Percentiles rank a stretch among this genome's conserved stretches.
Evolutionary conservation across 1,284 basidiomycete genomes (phyloP).

Genomic region (Cystobasidiaceae sp.): DNA sequence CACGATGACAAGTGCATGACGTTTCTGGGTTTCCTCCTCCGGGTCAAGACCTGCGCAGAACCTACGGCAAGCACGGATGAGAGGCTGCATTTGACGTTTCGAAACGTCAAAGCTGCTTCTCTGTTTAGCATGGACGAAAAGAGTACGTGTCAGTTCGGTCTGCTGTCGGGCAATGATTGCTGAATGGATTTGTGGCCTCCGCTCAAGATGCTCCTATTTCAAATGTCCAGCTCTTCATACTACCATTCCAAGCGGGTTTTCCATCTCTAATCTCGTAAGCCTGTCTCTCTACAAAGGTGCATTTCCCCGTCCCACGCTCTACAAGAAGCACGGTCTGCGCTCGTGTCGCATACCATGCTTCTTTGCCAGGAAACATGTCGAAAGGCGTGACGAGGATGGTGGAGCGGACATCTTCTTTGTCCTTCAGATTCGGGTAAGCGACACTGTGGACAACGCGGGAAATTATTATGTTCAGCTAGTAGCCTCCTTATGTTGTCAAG

Average conservation of each 20-base stretch:
- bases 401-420: slow-evolving; percentile 38
- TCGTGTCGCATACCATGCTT: slow-evolving; percentile 38
- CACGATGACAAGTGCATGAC: no score
- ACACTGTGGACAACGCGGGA: not conserved
- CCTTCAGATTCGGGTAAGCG: slow-evolving; percentile 15
- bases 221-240: slow-evolving; percentile 8
- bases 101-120: no score
- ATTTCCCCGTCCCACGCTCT: slow-evolving; percentile 21
- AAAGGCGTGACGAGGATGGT: slow-evolving; percentile 40
- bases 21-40: no score
- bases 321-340: slow-evolving; percentile 37
- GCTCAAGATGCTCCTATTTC: not conserved
- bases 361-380: slow-evolving; percentile 29
- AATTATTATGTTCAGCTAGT: not conserved
- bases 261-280: slow-evolving; percentile 30
- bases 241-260: slow-evolving; percentile 31
- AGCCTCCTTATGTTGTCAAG: not conserved
- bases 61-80: no score
- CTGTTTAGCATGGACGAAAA: no score
- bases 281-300: slow-evolving; percentile 35
- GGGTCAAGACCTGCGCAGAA: no score
- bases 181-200: no score
- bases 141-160: not conserved
- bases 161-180: not conserved
- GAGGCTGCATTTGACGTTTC: no score